phyloP scores from a whole-genome alignment of 2,329 filamentous ascomycete genomes.

The Sporothrix pallida region DNA sequence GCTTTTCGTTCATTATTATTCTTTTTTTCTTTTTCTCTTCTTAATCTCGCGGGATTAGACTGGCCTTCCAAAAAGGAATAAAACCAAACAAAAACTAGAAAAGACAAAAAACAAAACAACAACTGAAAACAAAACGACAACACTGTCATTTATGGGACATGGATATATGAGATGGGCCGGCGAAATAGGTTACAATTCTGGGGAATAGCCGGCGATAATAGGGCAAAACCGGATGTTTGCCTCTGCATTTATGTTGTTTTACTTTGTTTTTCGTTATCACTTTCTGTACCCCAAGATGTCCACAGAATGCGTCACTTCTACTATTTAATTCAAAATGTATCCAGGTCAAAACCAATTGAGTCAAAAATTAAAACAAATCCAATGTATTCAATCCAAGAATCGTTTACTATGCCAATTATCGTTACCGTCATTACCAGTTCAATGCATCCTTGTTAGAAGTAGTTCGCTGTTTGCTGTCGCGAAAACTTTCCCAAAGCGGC shows the following conservation, averaged over 20 bases:
- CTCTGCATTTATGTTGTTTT: neutral
- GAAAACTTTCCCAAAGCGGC: neutral
- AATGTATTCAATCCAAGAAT: no score
- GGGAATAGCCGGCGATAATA: neutral
- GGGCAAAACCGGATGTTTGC: conserved; percentile 1
- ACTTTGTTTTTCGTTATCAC: neutral
- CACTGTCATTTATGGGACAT: neutral
- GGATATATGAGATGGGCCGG: neutral
- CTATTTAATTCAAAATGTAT: neutral
- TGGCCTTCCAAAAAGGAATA: conserved; percentile 14
- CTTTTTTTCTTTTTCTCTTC: neutral
- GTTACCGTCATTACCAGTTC: no score
- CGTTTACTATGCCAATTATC: no score
- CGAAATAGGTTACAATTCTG: neutral
- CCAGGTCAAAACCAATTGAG: no score
- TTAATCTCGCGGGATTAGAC: neutral
- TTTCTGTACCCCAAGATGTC: no score
- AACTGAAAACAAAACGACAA: neutral
- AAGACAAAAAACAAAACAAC: neutral
- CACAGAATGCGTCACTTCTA: neutral
- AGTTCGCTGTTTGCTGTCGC: neutral
- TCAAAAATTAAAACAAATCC: no score
- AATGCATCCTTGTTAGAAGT: no score
- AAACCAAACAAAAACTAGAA: neutral
- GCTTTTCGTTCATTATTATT: neutral